Percentiles rank a stretch among this genome's conserved stretches.
These are phyloP conservation scores for Xylaria castorea DNA, from an alignment of 495 filamentous ascomycete species.

Conservation along the genomic window DNA sequence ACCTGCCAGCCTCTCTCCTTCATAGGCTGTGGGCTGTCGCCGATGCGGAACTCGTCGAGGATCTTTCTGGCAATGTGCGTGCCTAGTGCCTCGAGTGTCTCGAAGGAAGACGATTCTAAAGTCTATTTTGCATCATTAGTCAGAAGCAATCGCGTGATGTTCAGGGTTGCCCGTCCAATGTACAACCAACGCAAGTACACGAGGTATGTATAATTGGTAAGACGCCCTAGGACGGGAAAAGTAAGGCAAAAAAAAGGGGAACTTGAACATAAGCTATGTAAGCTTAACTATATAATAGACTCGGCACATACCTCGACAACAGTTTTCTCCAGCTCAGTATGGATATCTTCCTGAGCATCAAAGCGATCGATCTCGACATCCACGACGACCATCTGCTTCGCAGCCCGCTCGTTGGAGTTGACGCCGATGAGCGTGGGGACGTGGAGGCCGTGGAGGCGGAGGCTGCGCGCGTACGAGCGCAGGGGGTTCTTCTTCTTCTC, in stretches of 20 bases:
- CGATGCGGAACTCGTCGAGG: constrained; percentile 38
- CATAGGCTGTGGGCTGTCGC: constrained; percentile 34
- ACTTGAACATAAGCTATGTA: neutral
- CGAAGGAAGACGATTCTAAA: constrained; percentile 63
- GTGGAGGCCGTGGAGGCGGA: constrained; percentile 53
- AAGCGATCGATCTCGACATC: constrained; percentile 61
- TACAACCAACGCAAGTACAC: neutral
- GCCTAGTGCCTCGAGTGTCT: constrained; percentile 68
- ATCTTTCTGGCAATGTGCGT: constrained; percentile 52
- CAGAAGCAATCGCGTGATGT: constrained; percentile 22
- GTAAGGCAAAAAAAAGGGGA: neutral
- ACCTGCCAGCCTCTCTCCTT: constrained; percentile 51
- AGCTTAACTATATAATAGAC: neutral
- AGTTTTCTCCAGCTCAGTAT: constrained; percentile 53
- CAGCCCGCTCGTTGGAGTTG: constrained; percentile 62
- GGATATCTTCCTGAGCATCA: constrained; percentile 46
- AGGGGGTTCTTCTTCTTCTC: constrained; percentile 29
- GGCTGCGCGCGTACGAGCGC: constrained; percentile 37
- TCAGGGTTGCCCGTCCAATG: neutral
- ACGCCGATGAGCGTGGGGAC: constrained; percentile 67
- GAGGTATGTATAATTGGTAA: neutral
- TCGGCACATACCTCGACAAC: constrained; percentile 57
- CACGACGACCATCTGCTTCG: constrained; percentile 64
- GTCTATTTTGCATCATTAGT: constrained; percentile 43
- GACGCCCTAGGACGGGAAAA: neutral